Evolutionary conservation across 306 rosid genomes (phyloP).

Genomic region (Acmispon strigosus): DNA sequence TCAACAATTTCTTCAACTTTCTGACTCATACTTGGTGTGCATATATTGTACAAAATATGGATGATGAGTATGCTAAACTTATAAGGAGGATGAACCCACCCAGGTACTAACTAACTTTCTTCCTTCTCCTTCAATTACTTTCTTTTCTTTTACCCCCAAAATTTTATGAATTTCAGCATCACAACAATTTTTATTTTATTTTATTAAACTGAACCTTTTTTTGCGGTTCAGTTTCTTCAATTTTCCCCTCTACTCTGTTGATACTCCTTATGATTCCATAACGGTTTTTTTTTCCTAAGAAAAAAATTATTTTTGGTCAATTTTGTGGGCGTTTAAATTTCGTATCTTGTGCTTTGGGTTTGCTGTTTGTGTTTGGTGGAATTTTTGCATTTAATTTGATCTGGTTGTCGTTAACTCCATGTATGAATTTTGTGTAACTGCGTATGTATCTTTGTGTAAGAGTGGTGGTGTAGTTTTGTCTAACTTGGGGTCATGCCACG

Average conservation of each 20-base stretch:
- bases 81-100: conserved; percentile 44
- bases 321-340: too few species aligned
- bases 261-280: too few species aligned
- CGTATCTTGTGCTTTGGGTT: background rate
- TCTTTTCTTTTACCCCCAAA: background rate
- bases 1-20: background rate
- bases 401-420: background rate
- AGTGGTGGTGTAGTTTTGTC: conserved; percentile 8
- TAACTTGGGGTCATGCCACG: conserved; percentile 26
- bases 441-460: background rate
- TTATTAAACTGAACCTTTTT: background rate
- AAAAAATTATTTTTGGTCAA: background rate
- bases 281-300: too few species aligned
- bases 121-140: background rate
- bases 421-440: conserved; percentile 15
- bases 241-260: background rate
- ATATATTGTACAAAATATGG: conserved; percentile 14
- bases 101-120: background rate
- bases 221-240: background rate
- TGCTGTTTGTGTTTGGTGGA: background rate
- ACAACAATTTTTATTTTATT: background rate
- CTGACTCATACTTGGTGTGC: background rate
- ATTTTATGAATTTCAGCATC: background rate
- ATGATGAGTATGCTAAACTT: conserved; percentile 42
- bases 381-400: background rate